Conservation (phyloP, 768 basidiomycete species). For the Lactarius tabidus region DNA sequence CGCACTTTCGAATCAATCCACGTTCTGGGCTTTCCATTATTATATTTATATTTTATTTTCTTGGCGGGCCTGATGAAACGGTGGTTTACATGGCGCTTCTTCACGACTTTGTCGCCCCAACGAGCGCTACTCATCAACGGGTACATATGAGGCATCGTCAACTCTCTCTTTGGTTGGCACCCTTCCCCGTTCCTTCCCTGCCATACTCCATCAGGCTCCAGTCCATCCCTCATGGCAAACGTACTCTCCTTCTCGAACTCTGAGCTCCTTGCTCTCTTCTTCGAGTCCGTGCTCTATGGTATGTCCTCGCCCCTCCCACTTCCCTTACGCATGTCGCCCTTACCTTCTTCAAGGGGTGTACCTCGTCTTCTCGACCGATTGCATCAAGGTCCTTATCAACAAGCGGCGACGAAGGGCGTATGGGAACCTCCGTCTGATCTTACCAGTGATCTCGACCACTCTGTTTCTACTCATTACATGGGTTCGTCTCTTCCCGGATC, state of each 20-base stretch:
- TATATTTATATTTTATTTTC: background rate
- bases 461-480: conserved; percentile 21
- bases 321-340: no score
- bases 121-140: conserved; percentile 3
- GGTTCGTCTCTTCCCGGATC: background rate
- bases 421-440: conserved; percentile 16
- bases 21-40: background rate
- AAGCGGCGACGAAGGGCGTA: conserved; percentile 12
- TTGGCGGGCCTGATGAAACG: background rate
- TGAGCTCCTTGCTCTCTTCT: conserved; percentile 14
- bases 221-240: background rate
- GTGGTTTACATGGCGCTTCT: background rate
- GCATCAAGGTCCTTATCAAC: conserved; percentile 18
- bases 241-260: conserved; percentile 14
- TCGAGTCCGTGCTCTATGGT: conserved; percentile 24
- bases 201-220: background rate
- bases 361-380: conserved; percentile 10
- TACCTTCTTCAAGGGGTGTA: conserved; percentile 10
- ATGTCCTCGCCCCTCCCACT: background rate
- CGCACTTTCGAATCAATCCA: background rate
- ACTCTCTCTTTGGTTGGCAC: conserved; percentile 13
- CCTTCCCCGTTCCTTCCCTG: conserved; percentile 7
- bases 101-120: background rate
- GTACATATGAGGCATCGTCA: conserved; percentile 21
- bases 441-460: conserved; percentile 5